phyloP scores from a whole-genome alignment of 2,329 filamentous ascomycete genomes.

The Berkeleyomyces rouxiae region DNA sequence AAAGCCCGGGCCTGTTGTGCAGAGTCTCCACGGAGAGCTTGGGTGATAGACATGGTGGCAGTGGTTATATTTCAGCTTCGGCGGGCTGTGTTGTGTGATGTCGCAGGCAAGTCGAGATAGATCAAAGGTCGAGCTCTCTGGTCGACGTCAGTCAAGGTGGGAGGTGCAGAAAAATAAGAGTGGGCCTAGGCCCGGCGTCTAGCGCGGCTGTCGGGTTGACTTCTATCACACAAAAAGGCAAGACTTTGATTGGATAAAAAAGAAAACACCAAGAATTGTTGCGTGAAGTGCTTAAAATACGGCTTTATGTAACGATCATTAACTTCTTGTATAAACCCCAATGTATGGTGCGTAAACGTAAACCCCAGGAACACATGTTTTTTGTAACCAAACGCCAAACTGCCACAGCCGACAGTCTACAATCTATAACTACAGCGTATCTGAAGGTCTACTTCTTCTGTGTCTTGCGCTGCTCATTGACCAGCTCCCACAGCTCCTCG shows the following conservation, averaged over 20 bases:
- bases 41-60: slow-evolving; percentile 24
- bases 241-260: not conserved
- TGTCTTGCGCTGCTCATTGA: slow-evolving; percentile 23
- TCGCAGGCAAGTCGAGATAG: not conserved
- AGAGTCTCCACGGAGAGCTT: slow-evolving; percentile 33
- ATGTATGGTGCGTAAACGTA: not conserved
- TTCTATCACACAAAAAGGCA: not conserved
- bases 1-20: slow-evolving; percentile 41
- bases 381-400: not conserved
- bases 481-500: slow-evolving; percentile 24
- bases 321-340: not conserved
- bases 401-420: not conserved
- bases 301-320: too few species aligned
- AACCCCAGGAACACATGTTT: not conserved
- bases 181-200: not conserved
- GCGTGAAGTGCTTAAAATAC: not conserved
- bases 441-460: slow-evolving; percentile 21
- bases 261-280: not conserved
- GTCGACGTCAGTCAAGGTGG: not conserved
- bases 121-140: not conserved
- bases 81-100: not conserved
- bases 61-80: not conserved
- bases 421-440: slow-evolving; percentile 14
- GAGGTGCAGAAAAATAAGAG: not conserved
- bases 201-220: not conserved